Conservation (phyloP, 192 early-diverging fungal species). For the Podila epicladia region DNA sequence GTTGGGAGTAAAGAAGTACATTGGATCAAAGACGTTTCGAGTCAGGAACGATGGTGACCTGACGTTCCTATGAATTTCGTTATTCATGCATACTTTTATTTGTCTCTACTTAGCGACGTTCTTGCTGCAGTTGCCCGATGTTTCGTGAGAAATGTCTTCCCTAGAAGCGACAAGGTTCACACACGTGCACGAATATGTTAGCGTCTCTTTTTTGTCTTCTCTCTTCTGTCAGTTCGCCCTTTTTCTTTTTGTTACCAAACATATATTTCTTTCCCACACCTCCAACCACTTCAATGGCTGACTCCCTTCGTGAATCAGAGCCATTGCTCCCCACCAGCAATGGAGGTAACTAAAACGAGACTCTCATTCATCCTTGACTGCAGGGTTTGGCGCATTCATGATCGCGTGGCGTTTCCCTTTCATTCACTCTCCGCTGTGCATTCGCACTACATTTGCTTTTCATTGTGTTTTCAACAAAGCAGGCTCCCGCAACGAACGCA, state of each 20-base stretch:
- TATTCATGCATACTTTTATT: no score
- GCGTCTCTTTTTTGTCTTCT: not conserved
- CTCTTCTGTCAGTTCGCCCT: not conserved
- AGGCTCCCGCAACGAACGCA: slow-evolving; percentile 3
- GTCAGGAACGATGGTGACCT: no score
- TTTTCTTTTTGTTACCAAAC: not conserved
- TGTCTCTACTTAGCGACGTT: no score
- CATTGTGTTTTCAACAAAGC: not conserved
- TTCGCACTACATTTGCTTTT: not conserved
- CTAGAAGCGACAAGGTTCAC: no score
- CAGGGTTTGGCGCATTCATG: not conserved
- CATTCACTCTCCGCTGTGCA: not conserved
- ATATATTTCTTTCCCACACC: not conserved
- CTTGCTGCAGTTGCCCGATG: no score
- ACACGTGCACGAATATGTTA: no score
- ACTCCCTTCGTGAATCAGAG: slow-evolving; percentile 14
- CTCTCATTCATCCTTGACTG: not conserved
- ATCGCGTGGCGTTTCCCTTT: not conserved
- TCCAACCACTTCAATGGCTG: slow-evolving; percentile 13
- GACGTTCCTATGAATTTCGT: no score
- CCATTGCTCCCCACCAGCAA: slow-evolving; percentile 13
- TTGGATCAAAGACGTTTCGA: no score
- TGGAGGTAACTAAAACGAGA: not conserved
- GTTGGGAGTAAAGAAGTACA: no score
- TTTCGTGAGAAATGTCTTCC: no score